phyloP scores from a whole-genome alignment of 805 yeast genomes.

The Ogataea wickerhamii region DNA sequence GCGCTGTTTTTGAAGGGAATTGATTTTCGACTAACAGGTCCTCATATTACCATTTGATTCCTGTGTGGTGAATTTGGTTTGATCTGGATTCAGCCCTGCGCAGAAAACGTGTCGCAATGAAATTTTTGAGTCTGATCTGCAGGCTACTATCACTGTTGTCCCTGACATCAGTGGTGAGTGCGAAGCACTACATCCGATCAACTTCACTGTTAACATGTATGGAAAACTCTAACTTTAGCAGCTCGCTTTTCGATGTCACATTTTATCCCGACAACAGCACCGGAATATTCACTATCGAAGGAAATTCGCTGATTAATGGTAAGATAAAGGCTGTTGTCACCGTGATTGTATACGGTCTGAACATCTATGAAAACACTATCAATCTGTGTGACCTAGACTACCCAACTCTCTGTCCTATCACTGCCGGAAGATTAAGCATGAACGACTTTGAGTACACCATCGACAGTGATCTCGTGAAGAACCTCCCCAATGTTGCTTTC shows the following conservation, averaged over 20 bases:
- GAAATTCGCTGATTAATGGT: conserved; percentile 73
- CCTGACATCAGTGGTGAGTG: conserved; percentile 17
- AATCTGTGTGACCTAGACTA: conserved; percentile 59
- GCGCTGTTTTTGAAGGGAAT: too few relatives aligned
- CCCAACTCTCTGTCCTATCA: conserved; percentile 72
- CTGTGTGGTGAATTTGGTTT: too few relatives aligned
- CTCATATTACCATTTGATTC: too few relatives aligned
- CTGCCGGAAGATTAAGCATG: conserved; percentile 83
- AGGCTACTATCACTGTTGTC: not conserved
- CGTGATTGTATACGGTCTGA: conserved; percentile 78
- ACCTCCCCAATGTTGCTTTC: conserved; percentile 81
- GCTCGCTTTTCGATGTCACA: conserved; percentile 73
- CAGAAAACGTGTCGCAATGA: conserved; percentile 17
- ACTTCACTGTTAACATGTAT: conserved; percentile 85
- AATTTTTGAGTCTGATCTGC: not conserved
- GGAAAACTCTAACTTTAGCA: conserved; percentile 83
- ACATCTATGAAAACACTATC: conserved; percentile 50
- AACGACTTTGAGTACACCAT: conserved; percentile 38
- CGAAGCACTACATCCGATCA: conserved; percentile 33
- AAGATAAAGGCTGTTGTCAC: conserved; percentile 63
- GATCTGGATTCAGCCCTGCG: not conserved
- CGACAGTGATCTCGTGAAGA: conserved; percentile 36
- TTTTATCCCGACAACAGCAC: conserved; percentile 65
- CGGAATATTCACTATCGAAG: conserved; percentile 65
- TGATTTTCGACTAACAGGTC: too few relatives aligned